These are phyloP conservation scores for Podila epigama DNA, from an alignment of 192 early-diverging fungal species.

Conservation along the genomic window DNA sequence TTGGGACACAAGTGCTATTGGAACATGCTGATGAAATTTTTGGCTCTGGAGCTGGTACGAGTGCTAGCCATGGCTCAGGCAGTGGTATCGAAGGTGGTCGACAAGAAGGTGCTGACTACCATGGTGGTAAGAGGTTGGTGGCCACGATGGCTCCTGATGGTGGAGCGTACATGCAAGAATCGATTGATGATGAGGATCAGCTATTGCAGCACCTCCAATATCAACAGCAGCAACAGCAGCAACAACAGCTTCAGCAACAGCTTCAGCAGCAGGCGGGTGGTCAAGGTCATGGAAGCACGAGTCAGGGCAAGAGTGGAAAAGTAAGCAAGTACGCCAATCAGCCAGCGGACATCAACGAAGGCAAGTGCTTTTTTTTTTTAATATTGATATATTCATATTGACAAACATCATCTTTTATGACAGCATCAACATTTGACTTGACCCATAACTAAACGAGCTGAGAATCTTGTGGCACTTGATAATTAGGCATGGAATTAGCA, in stretches of 20 bases:
- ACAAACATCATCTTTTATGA: background rate
- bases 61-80: constrained; percentile 10
- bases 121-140: constrained; percentile 21
- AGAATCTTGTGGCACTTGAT: constrained; percentile 2
- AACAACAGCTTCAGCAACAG: constrained; percentile 5
- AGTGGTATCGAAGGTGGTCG: constrained; percentile 11
- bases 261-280: background rate
- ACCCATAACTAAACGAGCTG: background rate
- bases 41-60: constrained; percentile 48
- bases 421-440: too few relatives aligned
- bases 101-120: background rate
- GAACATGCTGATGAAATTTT: constrained; percentile 91
- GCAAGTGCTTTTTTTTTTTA: background rate
- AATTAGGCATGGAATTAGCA: constrained; percentile 72
- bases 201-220: constrained; percentile 30
- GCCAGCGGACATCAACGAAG: constrained; percentile 84
- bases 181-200: constrained; percentile 42
- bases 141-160: constrained; percentile 45
- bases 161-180: constrained; percentile 45
- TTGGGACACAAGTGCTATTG: constrained; percentile 88
- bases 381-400: background rate
- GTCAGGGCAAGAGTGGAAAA: constrained; percentile 31
- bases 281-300: background rate
- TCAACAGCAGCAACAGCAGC: constrained; percentile 16
- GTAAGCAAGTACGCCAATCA: constrained; percentile 87